Percentiles rank a stretch among this genome's conserved stretches.
phyloP scores from a whole-genome alignment of 768 basidiomycete species.

The Lactarius sanguifluus region DNA sequence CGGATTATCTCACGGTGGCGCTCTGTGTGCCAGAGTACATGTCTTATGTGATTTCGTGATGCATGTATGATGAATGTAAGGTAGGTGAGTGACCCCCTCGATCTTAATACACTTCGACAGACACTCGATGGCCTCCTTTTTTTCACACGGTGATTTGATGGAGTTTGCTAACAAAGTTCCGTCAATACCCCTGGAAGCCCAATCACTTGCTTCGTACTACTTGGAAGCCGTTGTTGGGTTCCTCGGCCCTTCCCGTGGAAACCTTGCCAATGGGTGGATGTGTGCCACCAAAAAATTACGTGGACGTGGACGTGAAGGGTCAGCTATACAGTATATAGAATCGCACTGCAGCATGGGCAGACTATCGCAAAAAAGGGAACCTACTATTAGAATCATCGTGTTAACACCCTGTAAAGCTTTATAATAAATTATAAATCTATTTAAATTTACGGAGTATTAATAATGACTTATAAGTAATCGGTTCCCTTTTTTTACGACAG shows the following conservation, averaged over 20 bases:
- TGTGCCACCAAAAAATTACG: constrained; percentile 3
- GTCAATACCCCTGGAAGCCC: constrained; percentile 7
- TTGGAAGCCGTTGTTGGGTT: not conserved
- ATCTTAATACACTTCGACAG: constrained; percentile 4
- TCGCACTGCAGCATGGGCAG: not conserved
- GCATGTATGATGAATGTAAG: not conserved
- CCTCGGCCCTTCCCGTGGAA: constrained; percentile 11
- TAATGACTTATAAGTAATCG: no score
- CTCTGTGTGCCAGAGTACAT: not conserved
- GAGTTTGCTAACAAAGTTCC: constrained; percentile 19
- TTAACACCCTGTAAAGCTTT: no score
- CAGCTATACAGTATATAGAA: not conserved
- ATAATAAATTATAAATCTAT: no score
- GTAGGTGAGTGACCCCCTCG: constrained; percentile 15
- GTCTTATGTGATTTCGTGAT: not conserved
- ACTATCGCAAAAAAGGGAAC: no score
- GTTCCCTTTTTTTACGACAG: no score
- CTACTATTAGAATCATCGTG: no score
- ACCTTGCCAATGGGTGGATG: not conserved
- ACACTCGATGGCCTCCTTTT: constrained; percentile 8
- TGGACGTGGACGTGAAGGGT: constrained; percentile 2
- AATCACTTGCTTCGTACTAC: constrained; percentile 8
- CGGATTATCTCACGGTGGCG: constrained; percentile 20
- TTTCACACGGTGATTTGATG: constrained; percentile 15
- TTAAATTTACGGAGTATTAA: no score